Conservation (phyloP, 192 early-diverging fungal genomes). For the Dissophora globulifera region DNA sequence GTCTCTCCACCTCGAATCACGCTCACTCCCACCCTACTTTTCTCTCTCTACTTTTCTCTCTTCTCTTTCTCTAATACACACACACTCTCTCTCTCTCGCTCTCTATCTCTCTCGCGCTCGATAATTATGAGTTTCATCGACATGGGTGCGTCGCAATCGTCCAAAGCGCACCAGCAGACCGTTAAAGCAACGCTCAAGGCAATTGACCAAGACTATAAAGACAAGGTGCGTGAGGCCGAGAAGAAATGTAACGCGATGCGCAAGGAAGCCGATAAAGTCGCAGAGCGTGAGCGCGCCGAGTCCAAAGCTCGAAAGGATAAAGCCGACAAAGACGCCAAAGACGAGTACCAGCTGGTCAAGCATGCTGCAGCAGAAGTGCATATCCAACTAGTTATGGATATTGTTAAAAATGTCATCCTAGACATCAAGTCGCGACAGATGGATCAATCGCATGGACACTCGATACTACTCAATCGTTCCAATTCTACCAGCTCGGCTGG, state of each 20-base stretch:
- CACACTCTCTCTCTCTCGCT: too few species aligned
- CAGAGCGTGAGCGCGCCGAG: slow-evolving; percentile 20
- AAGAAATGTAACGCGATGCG: slow-evolving; percentile 27
- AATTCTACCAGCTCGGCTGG: too few species aligned
- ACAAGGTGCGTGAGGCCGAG: slow-evolving; percentile 29
- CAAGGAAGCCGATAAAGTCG: slow-evolving; percentile 32
- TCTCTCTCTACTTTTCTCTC: not conserved
- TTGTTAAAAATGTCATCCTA: slow-evolving; percentile 26
- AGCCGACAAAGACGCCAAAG: slow-evolving; percentile 33
- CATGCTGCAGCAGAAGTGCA: slow-evolving; percentile 25
- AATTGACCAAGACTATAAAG: slow-evolving; percentile 40
- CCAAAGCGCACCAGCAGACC: slow-evolving; percentile 15
- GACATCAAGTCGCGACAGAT: slow-evolving; percentile 35
- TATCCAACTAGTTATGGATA: slow-evolving; percentile 20
- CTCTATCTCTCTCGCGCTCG: too few species aligned
- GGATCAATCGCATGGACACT: not conserved
- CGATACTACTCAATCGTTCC: not conserved
- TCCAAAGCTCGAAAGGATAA: slow-evolving; percentile 19
- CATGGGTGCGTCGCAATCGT: not conserved
- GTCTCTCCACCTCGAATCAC: too few species aligned
- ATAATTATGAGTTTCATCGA: slow-evolving; percentile 72
- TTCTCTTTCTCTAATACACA: not conserved
- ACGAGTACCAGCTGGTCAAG: slow-evolving; percentile 22
- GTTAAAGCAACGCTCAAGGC: slow-evolving; percentile 22
- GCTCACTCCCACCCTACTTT: too few species aligned